Base-by-base conservation (phyloP, 805 yeast genomes). In the Metschnikowia drakensbergensis region DNA sequence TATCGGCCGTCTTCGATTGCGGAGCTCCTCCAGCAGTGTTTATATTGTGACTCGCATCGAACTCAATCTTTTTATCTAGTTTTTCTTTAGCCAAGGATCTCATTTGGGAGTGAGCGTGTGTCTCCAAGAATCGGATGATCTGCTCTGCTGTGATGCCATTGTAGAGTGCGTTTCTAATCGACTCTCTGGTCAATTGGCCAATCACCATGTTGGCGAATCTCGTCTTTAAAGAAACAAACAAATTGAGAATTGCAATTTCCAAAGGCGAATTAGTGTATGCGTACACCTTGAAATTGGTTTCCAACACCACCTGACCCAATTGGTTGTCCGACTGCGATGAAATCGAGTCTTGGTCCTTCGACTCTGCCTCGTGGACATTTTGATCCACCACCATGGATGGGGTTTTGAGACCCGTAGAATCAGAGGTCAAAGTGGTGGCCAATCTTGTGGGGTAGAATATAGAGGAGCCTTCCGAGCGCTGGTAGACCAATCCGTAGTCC, bases 71-170 rank as follows among this genome's bases (percentile, higher is more conserved):
- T 58, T 84, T 86, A 51, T 80, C 82, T 35, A 83, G 62, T 46
- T 71, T 79, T 45, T 83, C 89, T 54, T 86, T 88, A 0, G 92
- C 94, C 36, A 80, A 61, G 44, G 84, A 75, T 47, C 82, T 71
- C 94, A 92, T 86, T 63, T 90, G 96, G 2, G 95, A 87, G 68
- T 92, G 98, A 0, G 97, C 96, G 71, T 94, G 97, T 0, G 90
- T 79, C 54, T 88, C 90, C 39, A 94, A 67, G 63, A 92, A 94
- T 54, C 88, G 81, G 52, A 94, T 86, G 57, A 94, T 88, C 64
- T 94, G 99, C 34, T 90, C 97, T 0, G 98, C 92, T 0, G 97
- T 87, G 58, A 94, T 94, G 28, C 99, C 99, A 58, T 86, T 88
- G 37, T 74, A 63, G 34, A 94, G 68, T 0, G 99, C 99, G 46